Evolutionary conservation across 1,139 yeast genomes (phyloP).

Genomic region (Diutina neorugosa): DNA sequence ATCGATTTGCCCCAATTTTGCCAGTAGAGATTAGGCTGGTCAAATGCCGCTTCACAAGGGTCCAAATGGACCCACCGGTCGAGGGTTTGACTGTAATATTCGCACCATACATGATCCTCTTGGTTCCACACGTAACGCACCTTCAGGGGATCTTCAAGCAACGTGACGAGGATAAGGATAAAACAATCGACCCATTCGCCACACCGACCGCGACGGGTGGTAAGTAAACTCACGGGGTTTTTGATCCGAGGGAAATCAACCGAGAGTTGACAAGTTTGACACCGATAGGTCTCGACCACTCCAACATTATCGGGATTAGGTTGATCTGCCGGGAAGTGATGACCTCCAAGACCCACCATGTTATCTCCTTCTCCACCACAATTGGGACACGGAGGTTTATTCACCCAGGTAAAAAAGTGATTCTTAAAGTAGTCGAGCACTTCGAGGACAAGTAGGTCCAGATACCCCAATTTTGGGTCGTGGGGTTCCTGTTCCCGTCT

Average conservation of each 20-base stretch:
- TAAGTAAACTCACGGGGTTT: slow-evolving; percentile 48
- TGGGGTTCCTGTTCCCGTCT: slow-evolving; percentile 12
- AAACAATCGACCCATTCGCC: slow-evolving; percentile 95
- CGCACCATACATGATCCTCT: slow-evolving; percentile 97
- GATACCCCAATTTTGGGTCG: slow-evolving; percentile 26
- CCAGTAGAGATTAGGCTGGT: slow-evolving; percentile 66
- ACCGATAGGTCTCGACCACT: slow-evolving; percentile 47
- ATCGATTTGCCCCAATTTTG: slow-evolving; percentile 88
- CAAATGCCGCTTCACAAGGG: slow-evolving; percentile 78
- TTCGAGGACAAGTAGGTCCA: slow-evolving; percentile 61
- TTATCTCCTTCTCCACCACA: slow-evolving; percentile 28
- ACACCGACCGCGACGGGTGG: slow-evolving; percentile 66
- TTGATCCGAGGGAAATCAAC: slow-evolving; percentile 70
- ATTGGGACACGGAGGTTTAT: slow-evolving; percentile 46
- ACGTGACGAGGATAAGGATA: slow-evolving; percentile 52
- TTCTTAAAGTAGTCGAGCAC: slow-evolving; percentile 66
- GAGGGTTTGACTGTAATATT: slow-evolving; percentile 52
- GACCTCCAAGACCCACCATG: slow-evolving; percentile 18
- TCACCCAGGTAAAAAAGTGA: slow-evolving; percentile 76
- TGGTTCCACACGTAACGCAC: slow-evolving; percentile 70
- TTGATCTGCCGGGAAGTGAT: slow-evolving; percentile 5
- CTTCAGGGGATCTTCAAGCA: slow-evolving; percentile 38
- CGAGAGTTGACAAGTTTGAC: slow-evolving; percentile 32
- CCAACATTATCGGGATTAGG: slow-evolving; percentile 22
- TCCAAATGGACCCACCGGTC: slow-evolving; percentile 82